phyloP scores from a whole-genome alignment of 2,329 filamentous ascomycete genomes.

The Nothomitra cinnamomea region DNA sequence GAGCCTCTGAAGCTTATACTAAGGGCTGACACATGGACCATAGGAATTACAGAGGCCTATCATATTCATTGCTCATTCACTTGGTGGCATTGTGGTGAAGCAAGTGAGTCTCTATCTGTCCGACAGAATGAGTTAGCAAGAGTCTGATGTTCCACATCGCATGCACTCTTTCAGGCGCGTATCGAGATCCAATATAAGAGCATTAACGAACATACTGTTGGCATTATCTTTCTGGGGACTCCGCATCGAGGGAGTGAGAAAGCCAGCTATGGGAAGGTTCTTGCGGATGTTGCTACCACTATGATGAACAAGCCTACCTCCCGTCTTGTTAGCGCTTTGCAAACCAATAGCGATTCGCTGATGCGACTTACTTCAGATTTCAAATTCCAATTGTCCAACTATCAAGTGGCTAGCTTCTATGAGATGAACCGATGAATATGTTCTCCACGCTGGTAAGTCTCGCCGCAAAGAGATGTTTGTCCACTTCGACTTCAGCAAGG shows the following conservation, averaged over 20 bases:
- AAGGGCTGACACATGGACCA: neutral
- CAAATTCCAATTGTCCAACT: too few relatives aligned
- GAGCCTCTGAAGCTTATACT: neutral
- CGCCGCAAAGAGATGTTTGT: neutral
- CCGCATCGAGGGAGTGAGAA: constrained; percentile 9
- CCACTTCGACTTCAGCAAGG: neutral
- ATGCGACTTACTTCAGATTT: too few relatives aligned
- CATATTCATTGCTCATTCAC: too few relatives aligned
- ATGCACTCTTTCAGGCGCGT: neutral
- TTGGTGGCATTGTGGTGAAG: neutral
- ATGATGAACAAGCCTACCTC: constrained; percentile 18
- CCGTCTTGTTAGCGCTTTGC: constrained; percentile 16
- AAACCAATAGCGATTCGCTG: too few relatives aligned
- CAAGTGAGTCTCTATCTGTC: neutral
- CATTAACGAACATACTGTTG: neutral
- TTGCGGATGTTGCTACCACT: constrained; percentile 18
- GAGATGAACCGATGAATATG: too few relatives aligned
- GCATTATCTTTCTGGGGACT: constrained; percentile 6
- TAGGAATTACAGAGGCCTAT: neutral
- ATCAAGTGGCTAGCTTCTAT: too few relatives aligned
- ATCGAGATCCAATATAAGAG: neutral
- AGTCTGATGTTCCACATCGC: neutral
- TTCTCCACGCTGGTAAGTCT: constrained; percentile 7
- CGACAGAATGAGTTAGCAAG: neutral
- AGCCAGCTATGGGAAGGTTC: constrained; percentile 5